Evolutionary conservation across 202 grass and related monocot species (phyloP).

Genomic region (Musa balbisiana): DNA sequence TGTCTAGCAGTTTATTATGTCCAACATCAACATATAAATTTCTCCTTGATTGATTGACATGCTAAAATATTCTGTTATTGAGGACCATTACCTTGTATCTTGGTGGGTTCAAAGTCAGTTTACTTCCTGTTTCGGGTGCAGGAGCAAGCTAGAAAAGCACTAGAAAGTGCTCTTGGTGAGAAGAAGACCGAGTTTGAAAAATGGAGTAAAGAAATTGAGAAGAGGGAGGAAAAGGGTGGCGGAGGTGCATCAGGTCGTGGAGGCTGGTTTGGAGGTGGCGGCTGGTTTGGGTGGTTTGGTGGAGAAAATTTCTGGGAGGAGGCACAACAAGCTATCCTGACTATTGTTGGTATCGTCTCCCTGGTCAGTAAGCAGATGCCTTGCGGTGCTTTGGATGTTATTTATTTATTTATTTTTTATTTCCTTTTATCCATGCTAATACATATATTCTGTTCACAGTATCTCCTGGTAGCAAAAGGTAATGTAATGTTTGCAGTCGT

Average conservation of each 20-base stretch:
- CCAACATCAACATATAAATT: not conserved
- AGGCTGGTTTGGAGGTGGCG: slow-evolving; percentile 48
- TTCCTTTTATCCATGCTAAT: not conserved
- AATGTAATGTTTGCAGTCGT: slow-evolving; percentile 38
- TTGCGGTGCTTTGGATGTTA: not conserved
- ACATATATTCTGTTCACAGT: slow-evolving; percentile 31
- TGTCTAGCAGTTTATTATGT: not conserved
- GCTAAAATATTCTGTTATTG: not conserved
- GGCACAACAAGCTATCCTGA: slow-evolving; percentile 45
- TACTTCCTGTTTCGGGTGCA: slow-evolving; percentile 2
- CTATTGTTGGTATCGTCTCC: slow-evolving; percentile 53
- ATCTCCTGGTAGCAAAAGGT: slow-evolving; percentile 68
- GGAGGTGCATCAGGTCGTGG: slow-evolving; percentile 30
- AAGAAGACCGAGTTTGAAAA: slow-evolving; percentile 37
- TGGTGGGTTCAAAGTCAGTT: not conserved
- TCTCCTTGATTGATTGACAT: not conserved
- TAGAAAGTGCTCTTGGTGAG: slow-evolving; percentile 41
- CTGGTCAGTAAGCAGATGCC: slow-evolving; percentile 28
- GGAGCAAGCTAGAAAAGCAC: slow-evolving; percentile 47
- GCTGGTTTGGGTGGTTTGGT: slow-evolving; percentile 65
- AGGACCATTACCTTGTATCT: not conserved
- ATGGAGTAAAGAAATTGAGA: slow-evolving; percentile 36
- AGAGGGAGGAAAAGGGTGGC: slow-evolving; percentile 24
- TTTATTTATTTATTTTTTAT: not conserved
- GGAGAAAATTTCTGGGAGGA: slow-evolving; percentile 61